Conservation (phyloP, 441 rosid species). For the Arabidopsis hybrid region DNA sequence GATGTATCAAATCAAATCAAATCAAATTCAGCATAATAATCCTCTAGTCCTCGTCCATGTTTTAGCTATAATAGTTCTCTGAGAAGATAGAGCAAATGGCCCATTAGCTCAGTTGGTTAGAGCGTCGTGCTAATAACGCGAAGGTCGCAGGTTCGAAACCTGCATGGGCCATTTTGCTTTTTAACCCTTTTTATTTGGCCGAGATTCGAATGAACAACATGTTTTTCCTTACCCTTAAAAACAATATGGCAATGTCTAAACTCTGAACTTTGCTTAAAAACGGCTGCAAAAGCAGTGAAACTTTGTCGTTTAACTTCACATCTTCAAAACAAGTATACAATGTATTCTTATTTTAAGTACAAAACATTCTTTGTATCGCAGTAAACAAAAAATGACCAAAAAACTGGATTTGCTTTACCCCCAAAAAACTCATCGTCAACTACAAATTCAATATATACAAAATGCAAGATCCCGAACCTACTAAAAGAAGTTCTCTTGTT, state of each 20-base stretch:
- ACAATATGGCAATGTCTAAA: background rate
- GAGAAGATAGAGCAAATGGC: conserved; percentile 15
- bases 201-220: background rate
- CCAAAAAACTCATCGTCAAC: conserved; percentile 21
- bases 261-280: background rate
- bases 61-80: fast-evolving
- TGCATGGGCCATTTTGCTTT: conserved; percentile 61
- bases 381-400: background rate
- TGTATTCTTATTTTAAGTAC: conserved; percentile 13
- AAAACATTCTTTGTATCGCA: conserved; percentile 6
- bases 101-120: conserved; percentile 47
- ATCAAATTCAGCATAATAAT: background rate
- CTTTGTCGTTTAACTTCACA: background rate
- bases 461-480: conserved; percentile 38
- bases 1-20: too few relatives aligned
- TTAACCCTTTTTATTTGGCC: background rate
- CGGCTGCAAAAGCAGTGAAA: background rate
- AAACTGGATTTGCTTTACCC: conserved; percentile 10
- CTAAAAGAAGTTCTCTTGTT: conserved; percentile 28
- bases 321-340: conserved; percentile 14
- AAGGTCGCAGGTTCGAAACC: conserved; percentile 87
- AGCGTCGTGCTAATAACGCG: conserved; percentile 91
- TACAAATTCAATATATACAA: conserved; percentile 33
- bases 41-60: background rate
- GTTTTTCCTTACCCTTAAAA: background rate